Conservation (phyloP, 179 eudicot genomes). For the Spergularia azorica region DNA sequence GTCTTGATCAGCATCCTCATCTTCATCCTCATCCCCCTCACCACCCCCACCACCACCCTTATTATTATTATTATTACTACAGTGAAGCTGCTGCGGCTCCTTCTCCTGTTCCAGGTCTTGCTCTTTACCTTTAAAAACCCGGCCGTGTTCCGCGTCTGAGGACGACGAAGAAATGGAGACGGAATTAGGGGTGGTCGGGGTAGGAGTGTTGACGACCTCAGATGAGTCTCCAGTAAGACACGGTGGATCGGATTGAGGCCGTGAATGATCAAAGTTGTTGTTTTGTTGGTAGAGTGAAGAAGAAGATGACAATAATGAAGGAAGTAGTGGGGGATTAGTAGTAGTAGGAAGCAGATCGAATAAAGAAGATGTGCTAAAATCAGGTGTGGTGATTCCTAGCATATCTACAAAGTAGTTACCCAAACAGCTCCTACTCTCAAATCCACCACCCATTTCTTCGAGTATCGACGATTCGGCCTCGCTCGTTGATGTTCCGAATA, state of each 20-base stretch:
- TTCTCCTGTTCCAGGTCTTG: neutral
- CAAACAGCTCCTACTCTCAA: neutral
- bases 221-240: constrained; percentile 31
- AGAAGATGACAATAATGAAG: neutral
- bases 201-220: constrained; percentile 58
- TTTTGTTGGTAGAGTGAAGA: neutral
- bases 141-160: constrained; percentile 29
- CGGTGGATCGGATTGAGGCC: constrained; percentile 1
- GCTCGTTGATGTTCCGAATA: too few species aligned
- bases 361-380: constrained; percentile 20
- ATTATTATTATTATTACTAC: too few species aligned
- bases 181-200: constrained; percentile 66
- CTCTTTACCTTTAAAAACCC: neutral
- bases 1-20: constrained; percentile 24
- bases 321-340: neutral
- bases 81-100: neutral
- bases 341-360: constrained; percentile 25
- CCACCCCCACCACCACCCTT: too few species aligned
- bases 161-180: constrained; percentile 61
- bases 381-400: constrained; percentile 28
- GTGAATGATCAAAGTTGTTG: neutral
- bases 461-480: too few species aligned
- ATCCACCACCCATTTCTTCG: neutral
- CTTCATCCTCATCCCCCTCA: constrained; percentile 15
- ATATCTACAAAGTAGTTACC: constrained; percentile 20